Percentiles rank a stretch among this genome's conserved stretches.
Conservation (phyloP, 257 asterid genomes). For the Linaria vulgaris region DNA sequence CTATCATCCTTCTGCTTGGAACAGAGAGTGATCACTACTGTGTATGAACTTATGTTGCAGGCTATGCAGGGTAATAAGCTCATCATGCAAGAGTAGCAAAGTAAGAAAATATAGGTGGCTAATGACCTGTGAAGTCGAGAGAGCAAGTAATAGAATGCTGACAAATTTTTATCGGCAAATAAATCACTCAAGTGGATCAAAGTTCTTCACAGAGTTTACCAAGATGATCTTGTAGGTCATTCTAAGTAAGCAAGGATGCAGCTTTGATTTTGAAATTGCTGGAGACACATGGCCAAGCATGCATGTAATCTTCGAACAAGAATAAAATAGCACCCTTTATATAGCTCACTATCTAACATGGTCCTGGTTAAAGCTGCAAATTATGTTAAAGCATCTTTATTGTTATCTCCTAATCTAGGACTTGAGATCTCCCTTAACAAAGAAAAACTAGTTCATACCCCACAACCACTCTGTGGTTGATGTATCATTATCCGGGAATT, state of each 20-base stretch:
- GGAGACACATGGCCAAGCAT: constrained; percentile 7
- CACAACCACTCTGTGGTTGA: constrained; percentile 94
- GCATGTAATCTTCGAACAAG: constrained; percentile 4
- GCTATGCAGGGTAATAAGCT: neutral
- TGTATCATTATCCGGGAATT: constrained; percentile 94
- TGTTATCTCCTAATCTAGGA: constrained; percentile 17
- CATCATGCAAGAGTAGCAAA: constrained; percentile 1
- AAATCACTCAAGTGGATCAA: neutral
- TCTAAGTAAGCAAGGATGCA: neutral
- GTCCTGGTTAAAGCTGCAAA: constrained; percentile 9
- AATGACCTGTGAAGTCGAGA: neutral
- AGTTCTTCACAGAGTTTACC: neutral
- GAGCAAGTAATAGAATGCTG: constrained; percentile 11
- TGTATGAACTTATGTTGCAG: neutral
- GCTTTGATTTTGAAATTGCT: neutral
- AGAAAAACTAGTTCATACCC: constrained; percentile 56
- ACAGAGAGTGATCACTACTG: constrained; percentile 2
- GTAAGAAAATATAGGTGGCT: constrained; percentile 11
- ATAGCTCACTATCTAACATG: constrained; percentile 19
- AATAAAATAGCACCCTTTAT: neutral
- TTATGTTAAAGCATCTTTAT: neutral
- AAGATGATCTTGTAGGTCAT: constrained; percentile 17
- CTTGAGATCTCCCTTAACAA: constrained; percentile 6
- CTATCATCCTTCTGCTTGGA: constrained; percentile 6
- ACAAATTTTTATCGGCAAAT: constrained; percentile 14